Evolutionary conservation across 2,329 filamentous ascomycete species (phyloP), one percentile per base, ranked within the genome.

Genomic region (Aureobasidium vineae): DNA sequence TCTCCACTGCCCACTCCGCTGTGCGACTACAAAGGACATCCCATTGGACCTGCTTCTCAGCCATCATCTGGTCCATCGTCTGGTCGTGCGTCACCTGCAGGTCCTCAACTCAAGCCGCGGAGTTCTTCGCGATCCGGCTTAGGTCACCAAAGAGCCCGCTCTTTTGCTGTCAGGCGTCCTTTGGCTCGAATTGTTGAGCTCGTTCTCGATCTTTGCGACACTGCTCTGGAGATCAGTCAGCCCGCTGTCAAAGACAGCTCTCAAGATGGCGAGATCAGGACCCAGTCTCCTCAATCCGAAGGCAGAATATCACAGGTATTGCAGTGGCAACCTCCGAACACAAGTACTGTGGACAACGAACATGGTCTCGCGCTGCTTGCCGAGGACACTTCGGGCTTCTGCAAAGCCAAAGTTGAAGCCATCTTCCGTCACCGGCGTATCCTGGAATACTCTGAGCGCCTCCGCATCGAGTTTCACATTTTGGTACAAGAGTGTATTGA

Each of bases 401-500:
- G 93, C 31, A 91, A 88, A 73, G 86, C 90, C 52, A 99, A 99
- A 76, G 91, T 98, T 1, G 95, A 99, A 73, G 91, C 94, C 5
- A 91, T 98, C 7, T 88, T 96, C 70, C 90, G 95, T 40, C 92
- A 98, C 77, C 89, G 94, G 60, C 89, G 90, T 72, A 96, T 98
- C 60, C 88, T 99, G 38, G 95, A 99, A 76, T 99, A 99, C 75
- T 89, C 93, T 0, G 95, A 99, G 78, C 88, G 96, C 38, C 97
- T 99, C 70, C 90, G 96, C 4, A 85, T 97, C 54, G 95, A 99
- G 73, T 96, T 97, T 73, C 90, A 94, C 33, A 86, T 96, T 31
- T 83, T 97, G 67, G 94, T 99, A 2, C 92, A 98, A 73, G 92
- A 97, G 72, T 99, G 95, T 75, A 97, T 99, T 63, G 89, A 96